A percentile compares a stretch with the other conserved stretches of the same genome.
Conservation (phyloP, 2,329 filamentous ascomycete species). For the Venturia carpophila region DNA sequence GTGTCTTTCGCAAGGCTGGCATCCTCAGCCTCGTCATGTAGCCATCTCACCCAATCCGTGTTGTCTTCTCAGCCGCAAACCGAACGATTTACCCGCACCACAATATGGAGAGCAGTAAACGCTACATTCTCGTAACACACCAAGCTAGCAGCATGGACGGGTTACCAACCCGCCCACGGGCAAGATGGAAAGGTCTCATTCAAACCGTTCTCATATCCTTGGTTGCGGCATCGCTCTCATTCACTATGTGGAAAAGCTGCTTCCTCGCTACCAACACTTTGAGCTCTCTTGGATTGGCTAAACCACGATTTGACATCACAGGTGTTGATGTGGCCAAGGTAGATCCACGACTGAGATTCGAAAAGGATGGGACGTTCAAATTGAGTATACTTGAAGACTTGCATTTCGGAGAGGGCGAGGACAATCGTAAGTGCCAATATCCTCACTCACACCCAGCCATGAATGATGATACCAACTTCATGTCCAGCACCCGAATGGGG, state of each 20-base stretch:
- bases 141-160: background rate
- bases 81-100: no score
- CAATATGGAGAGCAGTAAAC: background rate
- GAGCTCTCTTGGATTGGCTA: background rate
- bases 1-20: background rate
- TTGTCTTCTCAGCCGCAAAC: background rate
- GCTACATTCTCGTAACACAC: background rate
- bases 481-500: constrained; percentile 31
- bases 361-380: constrained; percentile 35
- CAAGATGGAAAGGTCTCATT: background rate
- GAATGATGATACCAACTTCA: background rate
- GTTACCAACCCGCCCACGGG: background rate
- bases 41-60: background rate
- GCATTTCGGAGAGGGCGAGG: constrained; percentile 60
- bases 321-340: background rate
- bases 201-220: background rate
- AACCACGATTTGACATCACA: background rate
- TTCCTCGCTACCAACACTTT: background rate
- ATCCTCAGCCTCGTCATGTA: background rate
- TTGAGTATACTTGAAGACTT: constrained; percentile 59
- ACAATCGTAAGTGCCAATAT: constrained; percentile 20
- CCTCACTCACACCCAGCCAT: background rate
- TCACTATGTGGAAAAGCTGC: background rate
- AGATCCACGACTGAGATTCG: constrained; percentile 24
- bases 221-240: background rate